A percentile compares a stretch with the other conserved stretches of the same genome.
Conservation (phyloP, 768 basidiomycete genomes). For the Xanthoconium stramineum region DNA sequence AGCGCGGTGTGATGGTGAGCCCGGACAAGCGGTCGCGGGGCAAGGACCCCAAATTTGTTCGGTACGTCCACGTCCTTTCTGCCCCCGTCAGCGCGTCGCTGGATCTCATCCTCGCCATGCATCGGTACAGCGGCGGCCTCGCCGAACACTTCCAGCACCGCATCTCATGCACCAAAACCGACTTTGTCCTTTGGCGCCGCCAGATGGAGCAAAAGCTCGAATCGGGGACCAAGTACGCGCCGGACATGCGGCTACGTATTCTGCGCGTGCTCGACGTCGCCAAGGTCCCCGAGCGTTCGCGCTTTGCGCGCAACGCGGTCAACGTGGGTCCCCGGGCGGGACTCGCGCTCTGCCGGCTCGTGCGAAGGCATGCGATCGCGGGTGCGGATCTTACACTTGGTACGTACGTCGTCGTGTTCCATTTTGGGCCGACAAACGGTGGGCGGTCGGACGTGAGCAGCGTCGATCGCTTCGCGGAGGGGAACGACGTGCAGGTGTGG, state of each 20-base stretch:
- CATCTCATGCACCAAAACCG: constrained; percentile 43
- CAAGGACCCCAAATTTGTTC: constrained; percentile 43
- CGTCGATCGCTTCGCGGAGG: constrained; percentile 38
- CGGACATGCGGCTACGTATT: constrained; percentile 45
- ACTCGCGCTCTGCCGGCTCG: constrained; percentile 43
- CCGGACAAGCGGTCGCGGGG: constrained; percentile 50
- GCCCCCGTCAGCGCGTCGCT: too few relatives aligned
- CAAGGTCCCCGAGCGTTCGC: constrained; percentile 28
- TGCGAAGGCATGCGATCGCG: constrained; percentile 15
- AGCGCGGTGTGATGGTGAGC: constrained; percentile 55
- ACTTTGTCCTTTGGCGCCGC: constrained; percentile 51
- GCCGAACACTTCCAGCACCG: constrained; percentile 47
- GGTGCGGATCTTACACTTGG: constrained; percentile 19
- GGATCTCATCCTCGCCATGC: background rate
- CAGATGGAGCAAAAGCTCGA: constrained; percentile 40
- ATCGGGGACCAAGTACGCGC: constrained; percentile 27
- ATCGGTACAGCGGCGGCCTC: constrained; percentile 47
- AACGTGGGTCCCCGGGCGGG: constrained; percentile 28
- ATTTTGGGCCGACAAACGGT: constrained; percentile 30
- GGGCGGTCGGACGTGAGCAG: constrained; percentile 31
- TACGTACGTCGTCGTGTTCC: constrained; percentile 37
- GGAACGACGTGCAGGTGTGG: constrained; percentile 44
- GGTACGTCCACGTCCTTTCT: constrained; percentile 35
- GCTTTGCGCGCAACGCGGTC: constrained; percentile 9
- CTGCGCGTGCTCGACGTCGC: constrained; percentile 39